A percentile compares a stretch with the other conserved stretches of the same genome.
Conservation (phyloP, 148 eudicot genomes). For the Cornus suecica region DNA sequence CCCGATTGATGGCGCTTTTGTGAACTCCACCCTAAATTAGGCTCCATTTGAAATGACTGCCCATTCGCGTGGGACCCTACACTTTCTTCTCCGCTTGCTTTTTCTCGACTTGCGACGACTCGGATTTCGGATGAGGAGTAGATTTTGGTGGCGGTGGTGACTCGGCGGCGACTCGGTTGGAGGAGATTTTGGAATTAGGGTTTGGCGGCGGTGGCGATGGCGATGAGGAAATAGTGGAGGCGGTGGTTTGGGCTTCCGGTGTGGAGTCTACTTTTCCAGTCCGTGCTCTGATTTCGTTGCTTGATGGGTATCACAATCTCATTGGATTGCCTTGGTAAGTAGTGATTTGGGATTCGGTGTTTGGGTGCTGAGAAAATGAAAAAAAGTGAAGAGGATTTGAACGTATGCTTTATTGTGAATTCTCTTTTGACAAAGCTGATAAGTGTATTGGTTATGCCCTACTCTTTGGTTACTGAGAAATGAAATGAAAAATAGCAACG, state of each 20-base stretch:
- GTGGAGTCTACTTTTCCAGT: conserved; percentile 53
- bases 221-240: conserved; percentile 23
- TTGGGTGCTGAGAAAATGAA: too few species aligned
- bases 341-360: neutral
- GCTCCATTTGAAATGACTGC: too few species aligned
- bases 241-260: neutral
- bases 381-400: too few species aligned
- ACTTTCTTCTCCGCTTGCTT: conserved; percentile 20
- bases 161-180: conserved; percentile 28
- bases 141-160: too few species aligned
- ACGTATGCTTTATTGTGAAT: too few species aligned
- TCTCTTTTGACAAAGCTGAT: too few species aligned
- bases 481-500: too few species aligned
- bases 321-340: conserved; percentile 75
- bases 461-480: too few species aligned
- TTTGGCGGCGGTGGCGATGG: conserved; percentile 18
- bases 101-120: conserved; percentile 29
- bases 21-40: too few species aligned
- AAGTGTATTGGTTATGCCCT: too few species aligned
- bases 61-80: neutral
- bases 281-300: conserved; percentile 38
- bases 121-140: conserved; percentile 12
- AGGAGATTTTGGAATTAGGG: conserved; percentile 27
- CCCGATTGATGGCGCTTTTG: too few species aligned
- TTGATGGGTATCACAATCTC: conserved; percentile 51